These are phyloP conservation scores for Raphidocelis subcapitata DNA, from an alignment of 139 green algal genomes.

Conservation along the genomic window DNA sequence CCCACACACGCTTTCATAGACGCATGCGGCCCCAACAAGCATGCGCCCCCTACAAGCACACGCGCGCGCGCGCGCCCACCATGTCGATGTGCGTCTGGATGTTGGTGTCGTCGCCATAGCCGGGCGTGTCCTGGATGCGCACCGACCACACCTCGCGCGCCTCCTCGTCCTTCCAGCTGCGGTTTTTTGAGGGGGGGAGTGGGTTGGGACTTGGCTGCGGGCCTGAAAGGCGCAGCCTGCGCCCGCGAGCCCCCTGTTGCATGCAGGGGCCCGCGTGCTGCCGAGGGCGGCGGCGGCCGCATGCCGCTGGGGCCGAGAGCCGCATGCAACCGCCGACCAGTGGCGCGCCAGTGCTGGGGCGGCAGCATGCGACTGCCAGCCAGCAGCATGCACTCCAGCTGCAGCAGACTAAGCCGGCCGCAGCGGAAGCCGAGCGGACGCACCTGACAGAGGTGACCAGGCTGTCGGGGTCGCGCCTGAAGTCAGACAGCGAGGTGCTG, in stretches of 20 bases:
- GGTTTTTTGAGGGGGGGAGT: background rate
- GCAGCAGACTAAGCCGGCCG: too few relatives aligned
- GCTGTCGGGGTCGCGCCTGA: conserved; percentile 61
- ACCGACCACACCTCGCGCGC: conserved; percentile 77
- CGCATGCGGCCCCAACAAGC: background rate
- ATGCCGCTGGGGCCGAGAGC: too few relatives aligned
- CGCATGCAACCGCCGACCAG: too few relatives aligned
- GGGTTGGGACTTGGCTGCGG: background rate
- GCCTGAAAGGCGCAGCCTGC: background rate
- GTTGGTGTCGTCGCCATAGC: conserved; percentile 60
- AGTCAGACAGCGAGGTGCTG: conserved; percentile 65
- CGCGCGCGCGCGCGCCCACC: background rate
- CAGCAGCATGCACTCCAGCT: too few relatives aligned
- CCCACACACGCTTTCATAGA: background rate
- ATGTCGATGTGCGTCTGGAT: conserved; percentile 57
- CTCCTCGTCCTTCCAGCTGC: conserved; percentile 66
- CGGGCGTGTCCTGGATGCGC: conserved; percentile 68
- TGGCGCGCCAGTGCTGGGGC: too few relatives aligned
- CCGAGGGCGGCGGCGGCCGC: too few relatives aligned
- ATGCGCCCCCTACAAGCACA: too few relatives aligned
- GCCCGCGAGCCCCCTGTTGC: background rate
- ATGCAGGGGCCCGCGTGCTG: background rate
- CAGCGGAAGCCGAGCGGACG: too few relatives aligned
- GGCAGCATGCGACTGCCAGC: too few relatives aligned
- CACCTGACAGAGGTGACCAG: conserved; percentile 58